phyloP scores from a whole-genome alignment of 202 grass and related monocot species.

The Zoysia matrella region DNA sequence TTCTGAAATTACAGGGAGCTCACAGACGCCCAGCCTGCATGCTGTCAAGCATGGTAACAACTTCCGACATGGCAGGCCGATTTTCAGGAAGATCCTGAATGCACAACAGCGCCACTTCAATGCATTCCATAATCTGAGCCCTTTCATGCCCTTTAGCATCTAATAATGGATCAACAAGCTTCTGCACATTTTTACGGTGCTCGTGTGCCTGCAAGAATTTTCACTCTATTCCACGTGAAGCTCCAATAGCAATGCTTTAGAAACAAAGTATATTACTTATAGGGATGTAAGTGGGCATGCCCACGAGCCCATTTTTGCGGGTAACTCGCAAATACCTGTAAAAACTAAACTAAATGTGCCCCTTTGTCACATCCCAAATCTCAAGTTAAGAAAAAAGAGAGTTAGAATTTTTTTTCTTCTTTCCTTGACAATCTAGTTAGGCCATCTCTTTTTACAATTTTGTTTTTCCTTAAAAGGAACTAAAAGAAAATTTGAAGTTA shows the following conservation, averaged over 20 bases:
- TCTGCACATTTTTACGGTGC: background rate
- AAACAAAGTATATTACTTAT: background rate
- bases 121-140: constrained; percentile 33
- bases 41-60: constrained; percentile 39
- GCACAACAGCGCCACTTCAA: constrained; percentile 32
- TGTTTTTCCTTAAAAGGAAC: too few species aligned
- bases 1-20: background rate
- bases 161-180: constrained; percentile 14
- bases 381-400: too few species aligned
- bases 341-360: too few species aligned
- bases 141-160: background rate
- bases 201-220: constrained; percentile 19
- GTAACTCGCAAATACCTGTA: too few species aligned
- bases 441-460: too few species aligned
- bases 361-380: too few species aligned
- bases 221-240: background rate
- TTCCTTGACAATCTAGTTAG: too few species aligned
- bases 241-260: background rate
- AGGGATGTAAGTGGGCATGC: too few species aligned
- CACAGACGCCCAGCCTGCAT: background rate
- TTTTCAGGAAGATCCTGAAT: background rate
- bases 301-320: too few species aligned
- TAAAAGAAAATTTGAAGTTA: too few species aligned
- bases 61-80: constrained; percentile 44
- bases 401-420: too few species aligned